Evolutionary conservation across 306 rosid genomes (phyloP).

Genomic region (Comarum palustre): DNA sequence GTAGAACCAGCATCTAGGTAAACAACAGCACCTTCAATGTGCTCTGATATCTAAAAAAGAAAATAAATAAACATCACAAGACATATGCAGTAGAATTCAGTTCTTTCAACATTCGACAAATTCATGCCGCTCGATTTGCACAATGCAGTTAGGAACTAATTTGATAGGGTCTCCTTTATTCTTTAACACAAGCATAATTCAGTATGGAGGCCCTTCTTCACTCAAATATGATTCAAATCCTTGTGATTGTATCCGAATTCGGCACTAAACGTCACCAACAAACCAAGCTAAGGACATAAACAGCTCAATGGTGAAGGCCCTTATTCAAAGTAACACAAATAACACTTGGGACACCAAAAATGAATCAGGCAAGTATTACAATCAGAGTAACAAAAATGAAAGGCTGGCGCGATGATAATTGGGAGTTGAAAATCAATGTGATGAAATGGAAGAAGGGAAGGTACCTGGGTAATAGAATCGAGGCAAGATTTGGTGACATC

Average conservation of each 20-base stretch:
- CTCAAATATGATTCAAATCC: not conserved
- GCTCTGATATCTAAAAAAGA: conserved; percentile 59
- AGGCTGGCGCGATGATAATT: not conserved
- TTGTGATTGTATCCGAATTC: not conserved
- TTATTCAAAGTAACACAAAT: not conserved
- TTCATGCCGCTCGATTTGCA: not conserved
- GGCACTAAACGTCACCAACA: not conserved
- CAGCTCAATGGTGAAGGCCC: not conserved
- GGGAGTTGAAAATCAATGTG: not conserved
- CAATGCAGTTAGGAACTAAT: not conserved
- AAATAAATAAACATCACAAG: not conserved
- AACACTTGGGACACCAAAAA: not conserved
- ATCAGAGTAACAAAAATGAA: not conserved
- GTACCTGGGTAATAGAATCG: conserved; percentile 71
- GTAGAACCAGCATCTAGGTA: conserved; percentile 81
- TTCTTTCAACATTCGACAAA: not conserved
- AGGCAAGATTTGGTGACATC: conserved; percentile 69
- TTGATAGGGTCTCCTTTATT: not conserved
- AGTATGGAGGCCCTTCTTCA: not conserved
- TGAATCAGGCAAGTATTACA: no score
- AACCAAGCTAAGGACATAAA: not conserved
- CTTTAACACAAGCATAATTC: conserved; percentile 2
- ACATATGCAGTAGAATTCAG: not conserved
- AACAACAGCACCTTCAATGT: conserved; percentile 64
- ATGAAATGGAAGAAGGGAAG: not conserved